Percentiles rank a stretch among this genome's conserved stretches.
These are phyloP conservation scores for Orobanche coerulescens DNA, from an alignment of 257 asterid genomes.

Conservation along the genomic window DNA sequence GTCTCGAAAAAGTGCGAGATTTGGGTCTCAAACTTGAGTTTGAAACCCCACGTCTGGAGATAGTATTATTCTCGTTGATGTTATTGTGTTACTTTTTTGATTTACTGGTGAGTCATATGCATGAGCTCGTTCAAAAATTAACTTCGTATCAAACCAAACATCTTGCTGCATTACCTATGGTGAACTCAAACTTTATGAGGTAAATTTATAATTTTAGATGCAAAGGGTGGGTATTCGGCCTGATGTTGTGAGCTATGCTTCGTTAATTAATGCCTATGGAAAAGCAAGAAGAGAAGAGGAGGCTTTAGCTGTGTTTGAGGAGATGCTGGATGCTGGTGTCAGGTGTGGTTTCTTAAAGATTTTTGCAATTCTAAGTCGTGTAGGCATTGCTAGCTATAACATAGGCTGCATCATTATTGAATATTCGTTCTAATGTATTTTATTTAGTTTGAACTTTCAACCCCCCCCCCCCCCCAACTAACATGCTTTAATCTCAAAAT, in stretches of 20 bases:
- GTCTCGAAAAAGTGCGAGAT: no score
- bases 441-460: background rate
- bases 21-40: no score
- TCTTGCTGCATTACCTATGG: constrained; percentile 13
- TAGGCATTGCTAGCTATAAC: background rate
- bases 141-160: background rate
- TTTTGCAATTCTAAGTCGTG: constrained; percentile 9
- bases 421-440: background rate
- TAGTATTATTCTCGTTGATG: background rate
- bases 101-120: background rate
- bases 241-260: constrained; percentile 91
- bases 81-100: background rate
- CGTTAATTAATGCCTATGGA: constrained; percentile 81
- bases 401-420: background rate
- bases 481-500: no score
- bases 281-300: constrained; percentile 99
- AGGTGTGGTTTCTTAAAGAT: constrained; percentile 38
- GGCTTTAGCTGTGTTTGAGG: constrained; percentile 94
- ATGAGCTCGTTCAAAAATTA: background rate
- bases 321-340: constrained; percentile 98
- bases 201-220: constrained; percentile 48
- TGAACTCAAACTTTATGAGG: constrained; percentile 20
- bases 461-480: background rate
- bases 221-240: constrained; percentile 69
- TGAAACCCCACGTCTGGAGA: no score